Evolutionary conservation across 768 basidiomycete species (phyloP).

Genomic region (Mycena floridula): DNA sequence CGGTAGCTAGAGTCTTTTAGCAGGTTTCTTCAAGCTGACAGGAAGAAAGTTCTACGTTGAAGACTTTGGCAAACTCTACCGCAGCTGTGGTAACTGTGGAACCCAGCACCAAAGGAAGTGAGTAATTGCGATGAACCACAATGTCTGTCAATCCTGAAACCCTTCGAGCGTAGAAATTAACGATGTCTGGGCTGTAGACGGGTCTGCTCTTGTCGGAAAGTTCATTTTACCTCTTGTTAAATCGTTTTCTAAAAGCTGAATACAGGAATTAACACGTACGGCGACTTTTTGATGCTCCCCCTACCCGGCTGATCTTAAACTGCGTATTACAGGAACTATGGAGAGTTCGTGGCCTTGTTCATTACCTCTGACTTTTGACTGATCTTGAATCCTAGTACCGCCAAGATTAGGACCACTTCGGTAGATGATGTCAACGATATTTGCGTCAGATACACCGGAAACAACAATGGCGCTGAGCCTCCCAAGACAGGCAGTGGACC

Average conservation of each 20-base stretch:
- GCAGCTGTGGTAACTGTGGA: slow-evolving; percentile 4
- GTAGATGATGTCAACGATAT: slow-evolving; percentile 2
- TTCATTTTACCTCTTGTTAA: background rate
- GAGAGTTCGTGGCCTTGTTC: background rate
- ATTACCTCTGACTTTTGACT: background rate
- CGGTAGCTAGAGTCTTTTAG: no score
- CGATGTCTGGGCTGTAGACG: slow-evolving; percentile 1
- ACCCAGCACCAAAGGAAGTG: background rate
- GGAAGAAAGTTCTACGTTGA: background rate
- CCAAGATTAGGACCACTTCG: background rate
- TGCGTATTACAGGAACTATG: background rate
- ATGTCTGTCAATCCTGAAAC: no score
- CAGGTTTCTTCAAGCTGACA: no score
- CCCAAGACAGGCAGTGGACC: no score
- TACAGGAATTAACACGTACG: background rate
- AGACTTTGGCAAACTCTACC: slow-evolving; percentile 7
- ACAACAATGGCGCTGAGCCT: slow-evolving; percentile 8
- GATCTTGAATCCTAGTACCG: background rate
- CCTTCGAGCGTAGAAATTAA: slow-evolving; percentile 1
- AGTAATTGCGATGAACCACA: no score
- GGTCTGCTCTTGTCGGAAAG: slow-evolving; percentile 1
- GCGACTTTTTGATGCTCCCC: background rate
- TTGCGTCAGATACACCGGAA: slow-evolving; percentile 6
- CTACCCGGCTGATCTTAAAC: background rate
- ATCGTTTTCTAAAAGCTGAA: background rate